Evolutionary conservation across 75 land plant species (phyloP).

Genomic region (Sequoiadendron giganteum): DNA sequence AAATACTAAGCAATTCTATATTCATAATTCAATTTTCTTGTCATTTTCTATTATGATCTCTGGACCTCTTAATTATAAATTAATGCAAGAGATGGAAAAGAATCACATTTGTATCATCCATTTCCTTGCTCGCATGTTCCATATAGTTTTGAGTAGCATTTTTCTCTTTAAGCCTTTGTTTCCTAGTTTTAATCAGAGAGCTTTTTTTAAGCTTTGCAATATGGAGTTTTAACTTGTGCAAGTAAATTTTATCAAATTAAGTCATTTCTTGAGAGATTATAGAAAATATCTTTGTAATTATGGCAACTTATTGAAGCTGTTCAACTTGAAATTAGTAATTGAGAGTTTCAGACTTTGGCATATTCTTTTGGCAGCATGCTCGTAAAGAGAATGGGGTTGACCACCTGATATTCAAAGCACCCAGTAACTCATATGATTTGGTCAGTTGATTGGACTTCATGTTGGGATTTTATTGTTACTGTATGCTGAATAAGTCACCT

Average conservation of each 20-base stretch:
- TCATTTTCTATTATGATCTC: neutral
- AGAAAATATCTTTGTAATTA: neutral
- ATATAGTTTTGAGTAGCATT: neutral
- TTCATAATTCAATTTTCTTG: neutral
- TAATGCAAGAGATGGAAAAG: neutral
- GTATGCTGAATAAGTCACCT: neutral
- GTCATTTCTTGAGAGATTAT: neutral
- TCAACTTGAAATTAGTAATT: neutral
- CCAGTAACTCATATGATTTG: neutral
- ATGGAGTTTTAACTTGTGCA: neutral
- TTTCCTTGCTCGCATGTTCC: neutral
- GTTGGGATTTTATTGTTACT: neutral
- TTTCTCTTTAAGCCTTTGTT: neutral
- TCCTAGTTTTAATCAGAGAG: neutral
- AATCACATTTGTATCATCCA: neutral
- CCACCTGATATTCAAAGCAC: constrained; percentile 6
- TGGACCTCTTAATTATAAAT: neutral
- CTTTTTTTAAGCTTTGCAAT: neutral
- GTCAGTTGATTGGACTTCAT: constrained; percentile 10
- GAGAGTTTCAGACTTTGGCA: neutral
- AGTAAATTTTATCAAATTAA: neutral
- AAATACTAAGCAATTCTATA: neutral
- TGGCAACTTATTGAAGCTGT: neutral
- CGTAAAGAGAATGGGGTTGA: neutral
- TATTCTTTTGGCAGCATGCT: constrained; percentile 6